A percentile compares a stretch with the other conserved stretches of the same genome.
Evolutionary conservation across 345 rosid species (phyloP).

Genomic region (Melaleuca quinquenervia): DNA sequence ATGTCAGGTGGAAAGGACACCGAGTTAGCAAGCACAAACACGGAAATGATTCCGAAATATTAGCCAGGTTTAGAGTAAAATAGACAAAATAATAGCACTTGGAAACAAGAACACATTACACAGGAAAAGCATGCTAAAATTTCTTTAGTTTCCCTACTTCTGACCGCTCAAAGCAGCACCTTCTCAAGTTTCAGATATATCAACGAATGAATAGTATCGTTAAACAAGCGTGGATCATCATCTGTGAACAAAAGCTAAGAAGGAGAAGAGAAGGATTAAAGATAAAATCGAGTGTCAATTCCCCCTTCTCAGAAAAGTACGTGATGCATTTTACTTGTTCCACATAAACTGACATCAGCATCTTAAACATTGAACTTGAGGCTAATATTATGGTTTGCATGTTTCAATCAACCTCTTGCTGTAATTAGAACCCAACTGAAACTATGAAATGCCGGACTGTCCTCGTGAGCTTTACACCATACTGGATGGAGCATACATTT

Average conservation of each 20-base stretch:
- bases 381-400: background rate
- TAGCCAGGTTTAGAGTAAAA: background rate
- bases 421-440: background rate
- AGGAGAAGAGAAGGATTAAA: background rate
- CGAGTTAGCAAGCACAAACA: background rate
- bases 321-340: background rate
- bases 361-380: background rate
- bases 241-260: background rate
- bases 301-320: background rate
- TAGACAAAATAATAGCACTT: background rate
- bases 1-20: background rate
- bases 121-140: background rate
- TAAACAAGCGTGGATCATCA: background rate
- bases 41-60: background rate
- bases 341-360: background rate
- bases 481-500: background rate
- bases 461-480: background rate
- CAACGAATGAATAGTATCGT: background rate
- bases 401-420: background rate
- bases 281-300: background rate
- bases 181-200: background rate
- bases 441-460: background rate
- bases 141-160: background rate
- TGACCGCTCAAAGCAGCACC: background rate
- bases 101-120: background rate